A percentile compares a stretch with the other conserved stretches of the same genome.
phyloP scores from a whole-genome alignment of 2,329 filamentous ascomycete species.

The Colletotrichum endophyticum region DNA sequence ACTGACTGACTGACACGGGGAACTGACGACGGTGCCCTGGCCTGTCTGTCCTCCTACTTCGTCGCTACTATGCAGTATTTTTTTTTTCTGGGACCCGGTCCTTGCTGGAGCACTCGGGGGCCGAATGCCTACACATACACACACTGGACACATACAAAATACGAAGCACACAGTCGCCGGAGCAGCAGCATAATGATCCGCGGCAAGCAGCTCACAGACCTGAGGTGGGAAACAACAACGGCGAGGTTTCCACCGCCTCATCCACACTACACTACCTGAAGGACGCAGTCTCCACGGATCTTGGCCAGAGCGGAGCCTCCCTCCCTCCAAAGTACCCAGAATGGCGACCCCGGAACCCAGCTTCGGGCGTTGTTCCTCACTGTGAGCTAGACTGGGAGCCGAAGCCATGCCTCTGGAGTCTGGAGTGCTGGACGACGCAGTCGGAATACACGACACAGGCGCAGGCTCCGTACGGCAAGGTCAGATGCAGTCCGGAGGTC shows the following conservation, averaged over 20 bases:
- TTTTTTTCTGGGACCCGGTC: neutral
- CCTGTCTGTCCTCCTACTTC: neutral
- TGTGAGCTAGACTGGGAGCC: neutral
- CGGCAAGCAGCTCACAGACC: neutral
- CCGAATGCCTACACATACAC: neutral
- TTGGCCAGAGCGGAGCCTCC: neutral
- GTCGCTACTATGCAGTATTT: neutral
- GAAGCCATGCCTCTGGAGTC: neutral
- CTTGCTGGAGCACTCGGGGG: neutral
- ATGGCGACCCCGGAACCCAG: neutral
- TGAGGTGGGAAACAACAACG: neutral
- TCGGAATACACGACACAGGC: neutral
- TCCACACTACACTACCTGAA: neutral
- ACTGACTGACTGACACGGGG: neutral
- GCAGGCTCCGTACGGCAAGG: neutral
- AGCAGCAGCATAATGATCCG: neutral
- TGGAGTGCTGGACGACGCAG: neutral
- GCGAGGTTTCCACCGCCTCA: neutral
- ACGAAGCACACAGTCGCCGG: neutral
- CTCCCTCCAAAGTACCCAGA: neutral
- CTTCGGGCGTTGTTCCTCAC: neutral
- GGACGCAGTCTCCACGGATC: neutral
- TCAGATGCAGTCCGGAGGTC: constrained; percentile 2
- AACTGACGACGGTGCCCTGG: neutral
- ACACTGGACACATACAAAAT: neutral